Evolutionary conservation across 805 yeast genomes (phyloP).

Genomic region (Priceomyces fermenticarens): DNA sequence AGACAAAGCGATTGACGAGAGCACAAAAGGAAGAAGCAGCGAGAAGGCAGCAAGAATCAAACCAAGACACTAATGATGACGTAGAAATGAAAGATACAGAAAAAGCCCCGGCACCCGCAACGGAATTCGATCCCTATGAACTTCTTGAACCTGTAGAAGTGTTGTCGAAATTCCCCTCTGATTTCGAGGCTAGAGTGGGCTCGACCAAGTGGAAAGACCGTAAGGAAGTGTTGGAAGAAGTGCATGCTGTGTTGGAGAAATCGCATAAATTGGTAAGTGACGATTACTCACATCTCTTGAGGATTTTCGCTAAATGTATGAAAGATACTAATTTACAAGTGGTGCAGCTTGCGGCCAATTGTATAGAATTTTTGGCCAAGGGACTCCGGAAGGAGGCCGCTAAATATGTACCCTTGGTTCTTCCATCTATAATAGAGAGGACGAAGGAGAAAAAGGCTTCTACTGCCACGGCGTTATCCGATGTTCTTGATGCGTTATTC

Average conservation of each 20-base stretch:
- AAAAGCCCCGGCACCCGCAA: conserved; percentile 1
- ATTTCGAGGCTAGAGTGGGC: conserved; percentile 50
- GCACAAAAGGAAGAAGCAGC: conserved; percentile 47
- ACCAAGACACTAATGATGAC: conserved; percentile 11
- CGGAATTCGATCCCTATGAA: conserved; percentile 62
- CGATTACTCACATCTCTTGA: conserved; percentile 66
- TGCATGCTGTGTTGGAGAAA: conserved; percentile 45
- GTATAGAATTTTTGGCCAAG: conserved; percentile 56
- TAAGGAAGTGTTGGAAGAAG: conserved; percentile 76
- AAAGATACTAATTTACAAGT: conserved; percentile 90
- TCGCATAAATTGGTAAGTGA: conserved; percentile 54
- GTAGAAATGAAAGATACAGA: conserved; percentile 29
- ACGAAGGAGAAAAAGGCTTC: conserved; percentile 83
- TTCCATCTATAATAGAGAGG: conserved; percentile 70
- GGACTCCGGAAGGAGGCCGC: conserved; percentile 62
- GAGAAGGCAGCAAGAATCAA: conserved; percentile 12
- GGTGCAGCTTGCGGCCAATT: conserved; percentile 73
- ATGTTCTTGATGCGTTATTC: conserved; percentile 65
- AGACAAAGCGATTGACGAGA: conserved; percentile 55
- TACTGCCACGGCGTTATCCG: conserved; percentile 68
- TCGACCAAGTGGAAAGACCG: conserved; percentile 90
- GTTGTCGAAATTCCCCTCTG: conserved; percentile 60
- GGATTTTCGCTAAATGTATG: conserved; percentile 64
- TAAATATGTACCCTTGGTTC: conserved; percentile 49
- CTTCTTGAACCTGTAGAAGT: conserved; percentile 69